A percentile compares a stretch with the other conserved stretches of the same genome.
These are phyloP conservation scores for Cryomyces minteri DNA, from an alignment of 495 filamentous ascomycete genomes.

Conservation along the genomic window DNA sequence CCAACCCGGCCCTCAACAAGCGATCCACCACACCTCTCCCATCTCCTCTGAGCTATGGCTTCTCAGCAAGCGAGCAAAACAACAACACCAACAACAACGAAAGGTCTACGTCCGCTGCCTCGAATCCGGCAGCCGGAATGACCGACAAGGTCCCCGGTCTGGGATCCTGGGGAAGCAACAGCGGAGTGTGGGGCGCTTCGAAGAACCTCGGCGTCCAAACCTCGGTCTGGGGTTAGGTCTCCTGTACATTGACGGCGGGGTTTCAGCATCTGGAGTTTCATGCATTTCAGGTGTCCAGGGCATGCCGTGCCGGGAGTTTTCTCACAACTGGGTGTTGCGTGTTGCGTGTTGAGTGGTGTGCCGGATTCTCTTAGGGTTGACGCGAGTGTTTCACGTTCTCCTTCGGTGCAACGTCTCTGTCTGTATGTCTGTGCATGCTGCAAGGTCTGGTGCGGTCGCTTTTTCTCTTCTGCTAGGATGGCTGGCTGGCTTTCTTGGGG, in stretches of 20 bases:
- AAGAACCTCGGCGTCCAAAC: slow-evolving; percentile 22
- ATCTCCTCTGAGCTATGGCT: slow-evolving; percentile 71
- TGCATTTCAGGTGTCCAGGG: slow-evolving; percentile 17
- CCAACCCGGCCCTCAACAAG: slow-evolving; percentile 59
- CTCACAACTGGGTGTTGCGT: neutral
- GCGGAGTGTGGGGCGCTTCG: slow-evolving; percentile 17
- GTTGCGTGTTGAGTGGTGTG: no score
- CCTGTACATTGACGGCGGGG: neutral
- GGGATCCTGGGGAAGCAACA: slow-evolving; percentile 17
- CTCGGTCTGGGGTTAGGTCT: slow-evolving; percentile 22
- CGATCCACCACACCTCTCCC: slow-evolving; percentile 78
- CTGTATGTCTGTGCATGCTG: no score
- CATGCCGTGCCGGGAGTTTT: slow-evolving; percentile 7
- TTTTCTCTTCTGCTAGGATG: no score
- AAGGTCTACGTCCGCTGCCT: slow-evolving; percentile 39
- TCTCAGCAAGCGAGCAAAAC: slow-evolving; percentile 35
- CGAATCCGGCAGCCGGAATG: slow-evolving; percentile 29
- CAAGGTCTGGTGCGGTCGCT: no score
- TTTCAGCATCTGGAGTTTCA: slow-evolving; percentile 16
- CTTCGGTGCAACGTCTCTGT: no score
- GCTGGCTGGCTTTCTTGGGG: no score
- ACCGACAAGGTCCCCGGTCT: slow-evolving; percentile 17
- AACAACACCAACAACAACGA: slow-evolving; percentile 29
- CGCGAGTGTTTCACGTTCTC: no score
- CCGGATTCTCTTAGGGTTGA: no score